A percentile compares a stretch with the other conserved stretches of the same genome.
These are phyloP conservation scores for Raffaelea albimanens DNA, from an alignment of 2,329 filamentous ascomycete genomes.

Conservation along the genomic window DNA sequence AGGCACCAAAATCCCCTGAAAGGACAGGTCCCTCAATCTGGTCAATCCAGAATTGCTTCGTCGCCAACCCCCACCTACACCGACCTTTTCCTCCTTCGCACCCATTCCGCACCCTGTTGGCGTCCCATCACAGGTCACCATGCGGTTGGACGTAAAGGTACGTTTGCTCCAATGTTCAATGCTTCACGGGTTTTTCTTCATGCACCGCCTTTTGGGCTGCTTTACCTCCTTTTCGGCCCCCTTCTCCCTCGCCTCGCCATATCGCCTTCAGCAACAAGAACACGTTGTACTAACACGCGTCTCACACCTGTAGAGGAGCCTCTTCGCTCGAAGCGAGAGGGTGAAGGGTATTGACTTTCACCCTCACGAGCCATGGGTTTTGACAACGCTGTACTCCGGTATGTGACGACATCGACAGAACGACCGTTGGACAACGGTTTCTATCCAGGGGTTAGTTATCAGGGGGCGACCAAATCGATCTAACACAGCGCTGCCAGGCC, in stretches of 20 bases:
- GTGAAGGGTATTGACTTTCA: conserved; percentile 17
- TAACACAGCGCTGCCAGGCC: conserved; percentile 43
- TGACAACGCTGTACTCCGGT: conserved; percentile 95
- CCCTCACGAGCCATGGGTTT: conserved; percentile 15
- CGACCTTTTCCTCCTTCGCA: not conserved
- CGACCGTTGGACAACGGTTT: no score
- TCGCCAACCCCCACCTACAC: not conserved
- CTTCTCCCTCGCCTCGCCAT: not conserved
- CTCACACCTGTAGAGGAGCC: conserved; percentile 8
- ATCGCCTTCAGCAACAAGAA: not conserved
- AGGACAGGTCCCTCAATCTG: conserved; percentile 5
- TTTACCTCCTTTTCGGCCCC: no score
- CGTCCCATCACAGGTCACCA: conserved; percentile 9
- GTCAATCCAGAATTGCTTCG: not conserved
- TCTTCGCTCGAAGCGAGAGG: conserved; percentile 15
- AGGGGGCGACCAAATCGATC: not conserved
- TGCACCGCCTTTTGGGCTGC: no score
- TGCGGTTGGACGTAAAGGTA: conserved; percentile 17
- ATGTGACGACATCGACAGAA: not conserved
- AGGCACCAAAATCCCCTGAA: conserved; percentile 3
- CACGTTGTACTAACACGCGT: not conserved
- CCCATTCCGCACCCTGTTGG: not conserved
- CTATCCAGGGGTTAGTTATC: no score
- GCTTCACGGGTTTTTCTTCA: not conserved
- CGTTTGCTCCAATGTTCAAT: not conserved